phyloP scores from a whole-genome alignment of 345 rosid genomes.

The Salix suchowensis region DNA sequence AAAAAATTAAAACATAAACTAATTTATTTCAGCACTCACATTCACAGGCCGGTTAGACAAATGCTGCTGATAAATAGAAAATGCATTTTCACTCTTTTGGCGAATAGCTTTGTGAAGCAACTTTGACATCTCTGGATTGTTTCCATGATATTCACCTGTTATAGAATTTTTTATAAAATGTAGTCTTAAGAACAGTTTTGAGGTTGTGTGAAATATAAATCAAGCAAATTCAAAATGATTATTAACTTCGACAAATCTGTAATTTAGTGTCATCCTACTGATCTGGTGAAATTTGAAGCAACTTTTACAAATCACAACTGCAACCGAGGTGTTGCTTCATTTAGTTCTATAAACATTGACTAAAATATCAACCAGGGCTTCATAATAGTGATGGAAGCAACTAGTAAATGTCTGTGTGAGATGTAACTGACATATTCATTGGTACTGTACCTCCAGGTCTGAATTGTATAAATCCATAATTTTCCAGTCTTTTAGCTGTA shows the following conservation, averaged over 20 bases:
- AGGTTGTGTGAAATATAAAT: not conserved
- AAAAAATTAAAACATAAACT: not conserved
- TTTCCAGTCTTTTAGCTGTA: constrained; percentile 92
- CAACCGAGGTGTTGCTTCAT: not conserved
- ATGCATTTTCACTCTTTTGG: constrained; percentile 89
- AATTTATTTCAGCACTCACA: constrained; percentile 41
- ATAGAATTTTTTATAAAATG: not conserved
- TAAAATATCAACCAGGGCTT: not conserved
- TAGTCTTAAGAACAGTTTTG: not conserved
- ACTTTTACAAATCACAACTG: not conserved
- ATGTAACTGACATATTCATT: constrained; percentile 1
- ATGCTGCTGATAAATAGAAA: constrained; percentile 91
- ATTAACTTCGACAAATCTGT: not conserved
- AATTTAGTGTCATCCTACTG: constrained; percentile 6
- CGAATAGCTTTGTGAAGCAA: constrained; percentile 98
- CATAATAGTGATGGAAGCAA: not conserved
- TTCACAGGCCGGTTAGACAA: constrained; percentile 91
- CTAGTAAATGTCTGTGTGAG: not conserved
- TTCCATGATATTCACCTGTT: constrained; percentile 94
- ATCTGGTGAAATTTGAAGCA: not conserved
- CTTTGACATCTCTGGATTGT: constrained; percentile 98
- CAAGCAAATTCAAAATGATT: not conserved
- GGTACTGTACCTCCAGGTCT: constrained; percentile 86
- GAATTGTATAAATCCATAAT: constrained; percentile 88
- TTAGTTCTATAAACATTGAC: not conserved